These are phyloP conservation scores for Globisporangium rhizosaccharum DNA, from an alignment of 352 stramenopile species.

Conservation along the genomic window DNA sequence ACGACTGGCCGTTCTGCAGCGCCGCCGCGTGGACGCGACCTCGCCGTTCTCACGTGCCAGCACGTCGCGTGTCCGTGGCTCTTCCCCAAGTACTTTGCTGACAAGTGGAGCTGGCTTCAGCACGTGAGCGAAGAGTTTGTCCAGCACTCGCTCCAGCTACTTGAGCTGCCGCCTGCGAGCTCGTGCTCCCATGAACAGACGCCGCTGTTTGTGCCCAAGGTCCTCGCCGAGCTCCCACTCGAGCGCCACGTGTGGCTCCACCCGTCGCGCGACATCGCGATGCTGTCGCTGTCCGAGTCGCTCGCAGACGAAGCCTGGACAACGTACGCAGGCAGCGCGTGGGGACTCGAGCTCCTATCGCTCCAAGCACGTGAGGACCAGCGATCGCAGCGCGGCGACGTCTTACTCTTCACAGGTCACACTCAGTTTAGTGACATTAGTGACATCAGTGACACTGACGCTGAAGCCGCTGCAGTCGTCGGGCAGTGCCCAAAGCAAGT, in stretches of 20 bases:
- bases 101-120: conserved; percentile 83
- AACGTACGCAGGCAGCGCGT: conserved; percentile 12
- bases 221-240: conserved; percentile 58
- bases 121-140: conserved; percentile 74
- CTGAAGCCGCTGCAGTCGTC: conserved; percentile 6
- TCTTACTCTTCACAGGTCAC: conserved; percentile 49
- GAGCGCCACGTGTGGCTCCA: conserved; percentile 46
- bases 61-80: conserved; percentile 80
- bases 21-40: not conserved
- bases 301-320: conserved; percentile 17
- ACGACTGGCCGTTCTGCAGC: not conserved
- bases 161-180: conserved; percentile 21
- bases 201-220: conserved; percentile 17
- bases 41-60: conserved; percentile 63
- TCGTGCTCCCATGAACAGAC: not conserved
- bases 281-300: conserved; percentile 44
- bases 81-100: conserved; percentile 67
- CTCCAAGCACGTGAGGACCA: conserved; percentile 15
- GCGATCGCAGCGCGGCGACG: conserved; percentile 26
- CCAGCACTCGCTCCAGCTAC: conserved; percentile 59
- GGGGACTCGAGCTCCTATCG: conserved; percentile 30
- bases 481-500: conserved; percentile 47
- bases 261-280: conserved; percentile 45
- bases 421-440: conserved; percentile 19
- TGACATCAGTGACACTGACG: conserved; percentile 4